Base-by-base conservation (phyloP, 345 rosid species). In the Lumnitzera racemosa region DNA sequence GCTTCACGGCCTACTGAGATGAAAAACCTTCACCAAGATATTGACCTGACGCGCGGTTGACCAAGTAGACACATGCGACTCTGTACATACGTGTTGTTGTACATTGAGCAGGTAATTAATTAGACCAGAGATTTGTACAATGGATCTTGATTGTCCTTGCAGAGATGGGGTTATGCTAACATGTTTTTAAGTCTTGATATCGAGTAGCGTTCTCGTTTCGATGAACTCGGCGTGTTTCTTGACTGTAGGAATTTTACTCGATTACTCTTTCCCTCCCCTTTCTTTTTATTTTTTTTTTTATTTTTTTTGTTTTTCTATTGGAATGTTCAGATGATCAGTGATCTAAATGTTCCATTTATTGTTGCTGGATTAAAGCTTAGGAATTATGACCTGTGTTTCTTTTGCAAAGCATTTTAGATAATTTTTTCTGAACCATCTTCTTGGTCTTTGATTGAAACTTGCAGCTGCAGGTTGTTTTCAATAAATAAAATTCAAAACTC, bases 31-130 rank as follows among this genome's bases (percentile, higher is more conserved):
- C 97, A 80, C 77, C 76, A 76, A n/a, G 95, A 81, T 73, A 88
- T 90, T 72, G 96, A 94, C 80, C 79, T 94, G 83, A 88, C 75
- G 14, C 83, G 87, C 15, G 96, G 99, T 74, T 90, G 86, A 87
- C 61, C 24, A 59, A 80, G 78, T 83, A 75, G 68, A 81, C 75
- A 77, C 77, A 75, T 77, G 75, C 73, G 56, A 41, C 76, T 73
- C 74, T 87, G 95, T 85, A 86, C 71, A 94, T 76, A 76, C 67
- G 66, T 83, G 85, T 76, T 80, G 86, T 78, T 76, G 85, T 82
- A 36, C 46, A 57, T 57, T 41, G 60, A 57, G 46, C 60, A 46
- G 11, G 41, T 31, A n/a, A 24, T 41, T 57, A 36, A 36, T 48
- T 57, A 57, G 60, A 41, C 24, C 60, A 57, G 41, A 57, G 60